phyloP scores from a whole-genome alignment of 148 eudicot genomes.

The Cornus controversa region DNA sequence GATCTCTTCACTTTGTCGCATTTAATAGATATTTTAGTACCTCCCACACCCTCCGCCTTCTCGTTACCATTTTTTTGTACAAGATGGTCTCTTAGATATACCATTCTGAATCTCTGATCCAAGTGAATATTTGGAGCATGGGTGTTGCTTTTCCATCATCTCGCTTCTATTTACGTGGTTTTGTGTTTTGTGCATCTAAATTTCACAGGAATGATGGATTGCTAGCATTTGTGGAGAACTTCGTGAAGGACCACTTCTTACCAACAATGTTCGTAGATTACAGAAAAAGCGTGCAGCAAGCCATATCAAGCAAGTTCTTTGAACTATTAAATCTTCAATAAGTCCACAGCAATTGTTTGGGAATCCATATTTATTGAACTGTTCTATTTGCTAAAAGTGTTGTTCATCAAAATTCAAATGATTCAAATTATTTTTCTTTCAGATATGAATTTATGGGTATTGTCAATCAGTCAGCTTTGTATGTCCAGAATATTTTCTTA shows the following conservation, averaged over 20 bases:
- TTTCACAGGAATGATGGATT: conserved; percentile 83
- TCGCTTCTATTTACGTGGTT: not conserved
- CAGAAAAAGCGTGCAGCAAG: conserved; percentile 97
- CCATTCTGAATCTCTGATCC: not conserved
- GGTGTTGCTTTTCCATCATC: not conserved
- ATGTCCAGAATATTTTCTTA: not conserved
- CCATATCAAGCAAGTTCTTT: conserved; percentile 84
- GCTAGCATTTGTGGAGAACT: conserved; percentile 86
- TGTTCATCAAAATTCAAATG: conserved; percentile 2
- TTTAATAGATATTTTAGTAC: not conserved
- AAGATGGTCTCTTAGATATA: not conserved
- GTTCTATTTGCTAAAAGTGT: not conserved
- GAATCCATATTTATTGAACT: not conserved
- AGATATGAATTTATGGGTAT: not conserved
- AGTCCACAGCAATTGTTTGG: not conserved
- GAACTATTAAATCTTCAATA: not conserved
- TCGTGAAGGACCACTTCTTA: conserved; percentile 94
- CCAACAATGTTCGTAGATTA: conserved; percentile 99
- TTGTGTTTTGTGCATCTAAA: conserved; percentile 3
- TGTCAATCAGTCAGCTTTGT: not conserved
- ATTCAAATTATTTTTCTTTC: not conserved
- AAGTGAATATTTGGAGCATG: not conserved
- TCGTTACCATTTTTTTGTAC: not conserved
- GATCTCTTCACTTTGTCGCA: not conserved
- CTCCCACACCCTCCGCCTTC: not conserved